These are phyloP conservation scores for Clavulina sp. DNA, from an alignment of 768 basidiomycete species.

Conservation along the genomic window DNA sequence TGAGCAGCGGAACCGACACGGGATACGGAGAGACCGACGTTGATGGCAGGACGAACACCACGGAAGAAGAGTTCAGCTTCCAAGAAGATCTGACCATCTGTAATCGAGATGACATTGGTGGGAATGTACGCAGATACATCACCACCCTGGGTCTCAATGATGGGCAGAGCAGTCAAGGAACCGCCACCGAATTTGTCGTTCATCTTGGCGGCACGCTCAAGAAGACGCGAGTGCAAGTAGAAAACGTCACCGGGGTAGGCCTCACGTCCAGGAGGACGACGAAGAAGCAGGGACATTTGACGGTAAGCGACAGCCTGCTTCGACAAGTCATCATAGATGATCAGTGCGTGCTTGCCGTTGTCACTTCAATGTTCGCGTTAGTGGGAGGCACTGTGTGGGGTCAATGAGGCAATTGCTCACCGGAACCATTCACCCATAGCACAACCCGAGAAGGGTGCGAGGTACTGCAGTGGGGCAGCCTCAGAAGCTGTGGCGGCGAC, in stretches of 20 bases:
- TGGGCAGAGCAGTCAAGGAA: slow-evolving; percentile 94
- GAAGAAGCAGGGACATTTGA: slow-evolving; percentile 99
- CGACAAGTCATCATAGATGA: slow-evolving; percentile 98
- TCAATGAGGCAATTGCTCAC: not conserved
- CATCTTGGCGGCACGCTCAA: slow-evolving; percentile 99
- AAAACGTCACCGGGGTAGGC: slow-evolving; percentile 99
- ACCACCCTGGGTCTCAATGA: slow-evolving; percentile 99
- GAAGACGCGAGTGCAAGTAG: slow-evolving; percentile 99
- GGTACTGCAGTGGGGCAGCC: slow-evolving; percentile 97
- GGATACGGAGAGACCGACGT: slow-evolving; percentile 99
- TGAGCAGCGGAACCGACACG: slow-evolving; percentile 99
- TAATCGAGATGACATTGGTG: slow-evolving; percentile 96
- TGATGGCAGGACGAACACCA: slow-evolving; percentile 98
- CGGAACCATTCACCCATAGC: slow-evolving; percentile 99
- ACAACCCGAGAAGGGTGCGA: slow-evolving; percentile 99
- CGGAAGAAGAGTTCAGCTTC: slow-evolving; percentile 99
- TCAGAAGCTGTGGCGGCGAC: slow-evolving; percentile 99
- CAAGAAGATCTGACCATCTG: slow-evolving; percentile 99
- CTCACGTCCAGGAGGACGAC: slow-evolving; percentile 99
- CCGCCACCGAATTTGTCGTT: slow-evolving; percentile 98
- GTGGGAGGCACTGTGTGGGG: not conserved
- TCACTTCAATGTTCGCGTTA: not conserved
- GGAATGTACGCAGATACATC: slow-evolving; percentile 99
- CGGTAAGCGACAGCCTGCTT: slow-evolving; percentile 99
- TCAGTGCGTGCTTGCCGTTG: slow-evolving; percentile 98